phyloP scores from a whole-genome alignment of 768 basidiomycete genomes.

The Mycena rebaudengoi region DNA sequence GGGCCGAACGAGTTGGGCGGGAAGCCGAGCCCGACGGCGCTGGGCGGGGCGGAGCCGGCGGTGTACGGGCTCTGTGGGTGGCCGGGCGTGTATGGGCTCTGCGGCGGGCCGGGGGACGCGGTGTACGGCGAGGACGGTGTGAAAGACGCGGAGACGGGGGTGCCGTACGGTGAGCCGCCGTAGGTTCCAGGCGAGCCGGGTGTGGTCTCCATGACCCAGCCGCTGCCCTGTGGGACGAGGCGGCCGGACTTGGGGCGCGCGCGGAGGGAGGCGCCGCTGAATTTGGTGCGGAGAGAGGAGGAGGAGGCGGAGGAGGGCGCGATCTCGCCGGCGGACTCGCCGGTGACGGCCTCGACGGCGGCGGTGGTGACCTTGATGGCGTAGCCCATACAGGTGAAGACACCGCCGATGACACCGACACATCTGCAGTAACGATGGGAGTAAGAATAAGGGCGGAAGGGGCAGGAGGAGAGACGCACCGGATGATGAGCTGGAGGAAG shows the following conservation, averaged over 20 bases:
- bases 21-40: neutral
- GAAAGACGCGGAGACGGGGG: slow-evolving; percentile 17
- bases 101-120: too few species aligned
- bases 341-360: slow-evolving; percentile 71
- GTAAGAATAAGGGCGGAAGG: neutral
- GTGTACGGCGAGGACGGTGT: slow-evolving; percentile 15
- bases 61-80: neutral
- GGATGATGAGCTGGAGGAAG: slow-evolving; percentile 82
- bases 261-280: slow-evolving; percentile 72
- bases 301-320: slow-evolving; percentile 68
- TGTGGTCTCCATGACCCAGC: slow-evolving; percentile 67
- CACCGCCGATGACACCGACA: slow-evolving; percentile 93
- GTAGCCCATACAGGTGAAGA: slow-evolving; percentile 87
- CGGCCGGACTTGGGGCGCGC: slow-evolving; percentile 55
- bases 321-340: slow-evolving; percentile 55
- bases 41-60: neutral
- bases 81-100: neutral
- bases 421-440: slow-evolving; percentile 52
- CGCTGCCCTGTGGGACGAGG: slow-evolving; percentile 64
- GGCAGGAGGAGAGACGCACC: slow-evolving; percentile 41
- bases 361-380: slow-evolving; percentile 72
- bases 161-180: slow-evolving; percentile 6
- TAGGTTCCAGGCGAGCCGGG: slow-evolving; percentile 28
- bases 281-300: slow-evolving; percentile 69
- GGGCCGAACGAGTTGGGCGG: neutral